These are phyloP conservation scores for Tricholoma hemisulphureum DNA, from an alignment of 768 basidiomycete species.

Conservation along the genomic window DNA sequence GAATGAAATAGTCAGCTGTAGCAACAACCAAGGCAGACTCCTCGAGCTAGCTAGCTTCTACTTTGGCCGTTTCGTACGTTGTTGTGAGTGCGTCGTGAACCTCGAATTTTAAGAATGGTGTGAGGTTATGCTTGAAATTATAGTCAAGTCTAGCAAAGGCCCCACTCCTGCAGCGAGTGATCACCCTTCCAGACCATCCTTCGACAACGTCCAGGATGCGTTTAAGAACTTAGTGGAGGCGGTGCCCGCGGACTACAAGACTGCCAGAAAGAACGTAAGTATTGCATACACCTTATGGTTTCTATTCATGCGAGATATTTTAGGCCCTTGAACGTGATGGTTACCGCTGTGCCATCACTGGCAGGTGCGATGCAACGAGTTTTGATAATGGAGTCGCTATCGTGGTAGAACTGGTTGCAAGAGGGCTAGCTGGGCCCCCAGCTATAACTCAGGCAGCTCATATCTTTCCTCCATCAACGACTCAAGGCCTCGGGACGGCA, in stretches of 20 bases:
- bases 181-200: conserved; percentile 17
- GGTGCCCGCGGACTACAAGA: conserved; percentile 6
- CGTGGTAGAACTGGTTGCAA: background rate
- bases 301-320: background rate
- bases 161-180: conserved; percentile 19
- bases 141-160: conserved; percentile 13
- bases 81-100: background rate
- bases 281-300: background rate
- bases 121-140: background rate
- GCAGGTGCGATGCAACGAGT: conserved; percentile 17
- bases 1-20: background rate
- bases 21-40: background rate
- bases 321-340: conserved; percentile 23
- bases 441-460: conserved; percentile 19
- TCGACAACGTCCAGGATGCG: conserved; percentile 6
- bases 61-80: background rate
- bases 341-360: conserved; percentile 22
- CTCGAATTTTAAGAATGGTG: too few relatives aligned
- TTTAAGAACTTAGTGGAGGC: conserved; percentile 4
- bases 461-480: conserved; percentile 4
- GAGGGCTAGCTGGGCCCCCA: background rate
- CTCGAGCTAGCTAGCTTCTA: background rate
- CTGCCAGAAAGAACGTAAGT: conserved; percentile 11
- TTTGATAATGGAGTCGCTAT: conserved; percentile 12
- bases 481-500: background rate